These are phyloP conservation scores for Trypanosoma mega DNA, from an alignment of 208 protist genomes.

Conservation along the genomic window DNA sequence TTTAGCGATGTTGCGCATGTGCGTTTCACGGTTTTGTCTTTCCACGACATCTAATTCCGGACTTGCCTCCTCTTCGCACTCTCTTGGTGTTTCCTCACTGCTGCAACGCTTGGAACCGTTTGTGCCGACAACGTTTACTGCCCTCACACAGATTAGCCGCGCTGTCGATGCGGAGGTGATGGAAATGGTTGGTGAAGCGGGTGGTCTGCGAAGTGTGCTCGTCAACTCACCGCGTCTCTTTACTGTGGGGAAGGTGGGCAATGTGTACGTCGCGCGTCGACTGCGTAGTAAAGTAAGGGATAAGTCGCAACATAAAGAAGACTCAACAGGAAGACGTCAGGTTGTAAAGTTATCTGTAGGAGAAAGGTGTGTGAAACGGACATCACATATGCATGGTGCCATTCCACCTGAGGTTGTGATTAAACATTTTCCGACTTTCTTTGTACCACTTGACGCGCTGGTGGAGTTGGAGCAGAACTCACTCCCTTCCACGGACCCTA, in stretches of 20 bases:
- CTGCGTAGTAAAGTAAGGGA: not conserved
- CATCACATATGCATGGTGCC: not conserved
- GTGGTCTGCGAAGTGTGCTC: constrained; percentile 32
- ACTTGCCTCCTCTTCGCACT: not conserved
- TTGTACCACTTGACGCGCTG: constrained; percentile 53
- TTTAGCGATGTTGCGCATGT: constrained; percentile 17
- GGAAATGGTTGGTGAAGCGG: constrained; percentile 31
- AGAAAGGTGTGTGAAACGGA: too few relatives aligned
- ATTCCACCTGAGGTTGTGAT: constrained; percentile 17
- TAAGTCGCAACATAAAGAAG: not conserved
- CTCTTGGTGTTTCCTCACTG: not conserved
- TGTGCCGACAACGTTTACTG: constrained; percentile 52
- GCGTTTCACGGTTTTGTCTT: constrained; percentile 4
- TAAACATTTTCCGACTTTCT: constrained; percentile 51
- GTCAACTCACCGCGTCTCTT: constrained; percentile 24
- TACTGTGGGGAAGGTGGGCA: constrained; percentile 26
- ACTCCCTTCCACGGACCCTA: not conserved
- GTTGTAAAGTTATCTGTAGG: too few relatives aligned
- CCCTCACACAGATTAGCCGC: constrained; percentile 56
- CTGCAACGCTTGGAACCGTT: constrained; percentile 28
- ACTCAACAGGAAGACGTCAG: not conserved
- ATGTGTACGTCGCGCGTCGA: constrained; percentile 30
- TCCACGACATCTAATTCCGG: not conserved
- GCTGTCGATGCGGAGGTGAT: constrained; percentile 41
- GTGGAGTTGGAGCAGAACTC: not conserved